Evolutionary conservation across 139 green algal genomes (phyloP).

Genomic region (Coelastrella sp.): DNA sequence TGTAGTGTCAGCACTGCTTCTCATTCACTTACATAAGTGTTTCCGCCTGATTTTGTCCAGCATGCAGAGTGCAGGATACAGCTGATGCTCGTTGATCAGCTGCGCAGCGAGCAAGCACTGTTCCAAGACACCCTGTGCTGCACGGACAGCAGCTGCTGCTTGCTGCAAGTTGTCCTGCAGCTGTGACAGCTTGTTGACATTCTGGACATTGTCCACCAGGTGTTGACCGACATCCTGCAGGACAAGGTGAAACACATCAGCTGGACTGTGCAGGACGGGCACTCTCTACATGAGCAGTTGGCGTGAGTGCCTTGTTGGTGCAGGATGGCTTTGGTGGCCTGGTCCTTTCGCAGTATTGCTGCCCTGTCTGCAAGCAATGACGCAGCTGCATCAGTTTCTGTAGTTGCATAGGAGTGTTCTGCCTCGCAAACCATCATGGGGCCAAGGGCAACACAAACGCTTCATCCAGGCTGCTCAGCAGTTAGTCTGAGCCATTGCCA

Average conservation of each 20-base stretch:
- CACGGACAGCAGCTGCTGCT: slow-evolving; percentile 54
- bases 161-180: slow-evolving; percentile 50
- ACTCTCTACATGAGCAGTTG: no score
- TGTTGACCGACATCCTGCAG: slow-evolving; percentile 26
- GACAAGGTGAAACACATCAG: background rate
- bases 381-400: no score
- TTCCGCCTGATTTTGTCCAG: slow-evolving; percentile 61
- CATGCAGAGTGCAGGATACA: slow-evolving; percentile 70
- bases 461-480: background rate
- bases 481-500: no score
- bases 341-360: no score
- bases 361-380: no score
- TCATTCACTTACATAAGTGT: slow-evolving; percentile 38
- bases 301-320: no score
- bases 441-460: background rate
- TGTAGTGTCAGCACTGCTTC: background rate
- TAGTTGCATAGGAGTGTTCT: background rate
- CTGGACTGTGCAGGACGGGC: no score
- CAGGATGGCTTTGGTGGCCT: no score
- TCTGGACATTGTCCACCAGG: slow-evolving; percentile 47
- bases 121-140: slow-evolving; percentile 61
- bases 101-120: slow-evolving; percentile 56
- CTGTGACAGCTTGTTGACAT: slow-evolving; percentile 31
- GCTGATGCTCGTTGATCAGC: slow-evolving; percentile 57
- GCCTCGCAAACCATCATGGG: background rate